phyloP scores from a whole-genome alignment of 495 filamentous ascomycete species.

The Xylaria bambusicola region DNA sequence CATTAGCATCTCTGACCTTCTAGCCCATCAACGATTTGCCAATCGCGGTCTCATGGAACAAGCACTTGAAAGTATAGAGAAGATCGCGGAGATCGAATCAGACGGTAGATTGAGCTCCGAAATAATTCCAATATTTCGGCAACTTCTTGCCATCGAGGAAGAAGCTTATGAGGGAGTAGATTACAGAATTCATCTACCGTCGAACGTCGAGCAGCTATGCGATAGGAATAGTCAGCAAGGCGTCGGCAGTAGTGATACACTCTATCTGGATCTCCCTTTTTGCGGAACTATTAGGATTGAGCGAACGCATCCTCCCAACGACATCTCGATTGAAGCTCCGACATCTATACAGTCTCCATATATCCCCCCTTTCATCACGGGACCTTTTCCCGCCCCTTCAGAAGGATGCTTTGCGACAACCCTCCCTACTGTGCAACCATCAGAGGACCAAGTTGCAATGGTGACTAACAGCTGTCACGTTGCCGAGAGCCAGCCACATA shows the following conservation, averaged over 20 bases:
- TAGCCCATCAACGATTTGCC: constrained; percentile 43
- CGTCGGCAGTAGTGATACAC: background rate
- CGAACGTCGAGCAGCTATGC: background rate
- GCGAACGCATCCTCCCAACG: background rate
- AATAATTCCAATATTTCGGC: constrained; percentile 11
- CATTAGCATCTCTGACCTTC: constrained; percentile 27
- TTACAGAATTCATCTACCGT: background rate
- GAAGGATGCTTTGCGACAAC: background rate
- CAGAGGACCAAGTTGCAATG: background rate
- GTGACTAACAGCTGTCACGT: background rate
- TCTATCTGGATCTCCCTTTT: constrained; percentile 21
- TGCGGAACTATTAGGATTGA: constrained; percentile 22
- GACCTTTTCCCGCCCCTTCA: background rate
- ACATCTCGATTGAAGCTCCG: background rate
- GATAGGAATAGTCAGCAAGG: background rate
- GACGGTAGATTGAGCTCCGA: background rate
- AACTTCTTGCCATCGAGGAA: constrained; percentile 26
- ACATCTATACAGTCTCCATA: background rate
- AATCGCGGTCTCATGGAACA: constrained; percentile 50
- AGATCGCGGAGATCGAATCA: constrained; percentile 19
- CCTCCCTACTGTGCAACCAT: background rate
- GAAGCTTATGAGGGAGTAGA: constrained; percentile 18
- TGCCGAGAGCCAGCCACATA: background rate
- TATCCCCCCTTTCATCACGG: constrained; percentile 3
- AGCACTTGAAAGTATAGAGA: constrained; percentile 40